Evolutionary conservation across 2,329 filamentous ascomycete species (phyloP), one percentile per base, ranked within the genome.

Genomic region (Alternaria burnsii): DNA sequence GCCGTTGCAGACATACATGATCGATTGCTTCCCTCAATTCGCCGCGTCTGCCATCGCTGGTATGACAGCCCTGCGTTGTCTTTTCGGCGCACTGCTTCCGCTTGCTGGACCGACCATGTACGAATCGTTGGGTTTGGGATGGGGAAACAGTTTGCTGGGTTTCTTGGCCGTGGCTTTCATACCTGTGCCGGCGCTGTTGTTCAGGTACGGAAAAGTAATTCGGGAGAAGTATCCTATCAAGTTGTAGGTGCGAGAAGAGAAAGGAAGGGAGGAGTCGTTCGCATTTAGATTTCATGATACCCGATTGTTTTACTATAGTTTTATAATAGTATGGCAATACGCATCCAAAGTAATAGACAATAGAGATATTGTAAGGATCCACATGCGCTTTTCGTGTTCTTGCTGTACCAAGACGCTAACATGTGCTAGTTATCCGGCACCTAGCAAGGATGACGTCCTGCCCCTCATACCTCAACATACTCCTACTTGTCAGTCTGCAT

Each of bases 71-170:
- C 44, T 78, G 2, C 70, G 78, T 16, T 76, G 74, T 46, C 58
- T 79, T 0, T 73, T 78, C 18, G 78, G 73, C 2, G 74, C 71
- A 1, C 11, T 79, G 12, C 61, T 80, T 3, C 77, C 77, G 14
- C 69, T 79, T 16, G 78, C 74, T 6, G 77, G 70, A 1, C 75
- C 76, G 1, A 67, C 48, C 4, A 76, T 80, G 76, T 79, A 78
- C 55, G 59, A 66, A 6, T 61, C 40, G 0, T 50, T 80, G 4
- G 77, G 77, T 0, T 51, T 77, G 0, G 75, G 73, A 0, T 79
- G 78, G 78, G 77, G 78, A 8, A 79, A 79, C 40, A 74, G 66
- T 11, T 47, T 80, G 56, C 42, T 80, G 26, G 78, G 76, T 0
- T 78, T 79, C 30, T 43, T 79, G 18, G 73, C 74, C 3, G 46